phyloP scores from a whole-genome alignment of 2,329 filamentous ascomycete species.

The Botrytis cinerea region DNA sequence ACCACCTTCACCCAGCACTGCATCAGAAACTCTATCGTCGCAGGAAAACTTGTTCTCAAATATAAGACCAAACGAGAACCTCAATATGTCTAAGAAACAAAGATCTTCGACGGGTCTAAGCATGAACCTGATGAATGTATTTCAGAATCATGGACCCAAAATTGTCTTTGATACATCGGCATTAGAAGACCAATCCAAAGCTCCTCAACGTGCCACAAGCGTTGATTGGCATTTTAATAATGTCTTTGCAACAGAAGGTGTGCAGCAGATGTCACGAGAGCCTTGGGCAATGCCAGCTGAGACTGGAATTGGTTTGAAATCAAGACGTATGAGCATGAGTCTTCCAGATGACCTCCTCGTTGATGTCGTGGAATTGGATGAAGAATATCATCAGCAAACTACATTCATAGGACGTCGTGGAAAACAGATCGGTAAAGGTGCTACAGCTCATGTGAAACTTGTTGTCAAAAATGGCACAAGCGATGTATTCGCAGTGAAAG shows the following conservation, averaged over 20 bases:
- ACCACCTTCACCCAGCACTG: slow-evolving; percentile 51
- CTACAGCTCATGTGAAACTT: slow-evolving; percentile 77
- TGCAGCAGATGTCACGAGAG: slow-evolving; percentile 43
- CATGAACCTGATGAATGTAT: slow-evolving; percentile 31
- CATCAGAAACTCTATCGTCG: slow-evolving; percentile 31
- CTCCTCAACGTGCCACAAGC: slow-evolving; percentile 32
- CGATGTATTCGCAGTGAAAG: slow-evolving; percentile 82
- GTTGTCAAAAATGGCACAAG: slow-evolving; percentile 70
- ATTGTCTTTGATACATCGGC: slow-evolving; percentile 30
- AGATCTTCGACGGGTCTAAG: slow-evolving; percentile 40
- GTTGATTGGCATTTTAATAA: slow-evolving; percentile 32
- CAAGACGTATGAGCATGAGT: slow-evolving; percentile 73
- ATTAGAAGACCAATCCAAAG: slow-evolving; percentile 22
- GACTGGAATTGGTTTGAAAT: slow-evolving; percentile 73
- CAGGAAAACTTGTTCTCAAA: slow-evolving; percentile 18
- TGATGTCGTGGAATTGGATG: slow-evolving; percentile 66
- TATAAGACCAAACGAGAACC: slow-evolving; percentile 39
- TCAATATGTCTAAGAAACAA: slow-evolving; percentile 52
- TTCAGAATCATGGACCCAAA: slow-evolving; percentile 29
- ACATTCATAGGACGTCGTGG: slow-evolving; percentile 71
- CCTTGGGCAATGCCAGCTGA: slow-evolving; percentile 65
- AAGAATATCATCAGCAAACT: slow-evolving; percentile 70
- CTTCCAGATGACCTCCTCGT: slow-evolving; percentile 74
- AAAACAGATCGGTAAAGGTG: slow-evolving; percentile 77
- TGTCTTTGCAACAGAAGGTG: slow-evolving; percentile 25